These are phyloP conservation scores for Pyrenula massariospora DNA, from an alignment of 495 filamentous ascomycete species.

Conservation along the genomic window DNA sequence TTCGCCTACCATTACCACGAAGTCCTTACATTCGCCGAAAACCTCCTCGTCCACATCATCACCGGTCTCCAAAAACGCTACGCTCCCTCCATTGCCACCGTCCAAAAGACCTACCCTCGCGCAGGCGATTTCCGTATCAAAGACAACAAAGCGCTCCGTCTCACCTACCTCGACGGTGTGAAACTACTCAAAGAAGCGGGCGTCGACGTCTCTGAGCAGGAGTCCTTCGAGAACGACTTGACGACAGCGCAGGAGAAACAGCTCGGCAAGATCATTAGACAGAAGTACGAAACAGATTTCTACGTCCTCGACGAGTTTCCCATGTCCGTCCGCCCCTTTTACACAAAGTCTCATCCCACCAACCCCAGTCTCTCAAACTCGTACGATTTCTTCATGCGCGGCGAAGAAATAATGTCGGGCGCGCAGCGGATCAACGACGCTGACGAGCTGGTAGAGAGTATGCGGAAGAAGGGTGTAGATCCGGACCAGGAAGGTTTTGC, in stretches of 20 bases:
- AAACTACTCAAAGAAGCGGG: conserved; percentile 69
- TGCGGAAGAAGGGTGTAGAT: conserved; percentile 62
- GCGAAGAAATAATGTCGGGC: conserved; percentile 80
- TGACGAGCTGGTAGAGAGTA: conserved; percentile 52
- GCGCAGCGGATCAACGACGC: conserved; percentile 78
- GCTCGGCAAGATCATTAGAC: conserved; percentile 70
- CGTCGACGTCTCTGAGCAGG: conserved; percentile 61
- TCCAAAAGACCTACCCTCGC: conserved; percentile 47
- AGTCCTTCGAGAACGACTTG: conserved; percentile 59
- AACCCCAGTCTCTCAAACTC: conserved; percentile 64
- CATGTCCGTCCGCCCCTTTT: conserved; percentile 74
- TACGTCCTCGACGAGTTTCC: conserved; percentile 90
- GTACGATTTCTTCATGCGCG: conserved; percentile 91
- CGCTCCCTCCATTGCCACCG: conserved; percentile 53
- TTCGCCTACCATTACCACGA: conserved; percentile 85
- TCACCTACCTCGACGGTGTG: conserved; percentile 80
- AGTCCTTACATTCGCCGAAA: conserved; percentile 67
- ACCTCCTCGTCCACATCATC: conserved; percentile 83
- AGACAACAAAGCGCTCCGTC: conserved; percentile 63
- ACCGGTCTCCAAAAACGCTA: conserved; percentile 57
- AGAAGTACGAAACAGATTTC: conserved; percentile 83
- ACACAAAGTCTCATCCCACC: conserved; percentile 66
- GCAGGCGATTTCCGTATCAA: conserved; percentile 45
- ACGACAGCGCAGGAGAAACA: conserved; percentile 78
- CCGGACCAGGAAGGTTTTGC: conserved; percentile 62